Evolutionary conservation across 257 asterid genomes (phyloP), one percentile per base, ranked within the genome.

Genomic region (Leonotis leonurus): DNA sequence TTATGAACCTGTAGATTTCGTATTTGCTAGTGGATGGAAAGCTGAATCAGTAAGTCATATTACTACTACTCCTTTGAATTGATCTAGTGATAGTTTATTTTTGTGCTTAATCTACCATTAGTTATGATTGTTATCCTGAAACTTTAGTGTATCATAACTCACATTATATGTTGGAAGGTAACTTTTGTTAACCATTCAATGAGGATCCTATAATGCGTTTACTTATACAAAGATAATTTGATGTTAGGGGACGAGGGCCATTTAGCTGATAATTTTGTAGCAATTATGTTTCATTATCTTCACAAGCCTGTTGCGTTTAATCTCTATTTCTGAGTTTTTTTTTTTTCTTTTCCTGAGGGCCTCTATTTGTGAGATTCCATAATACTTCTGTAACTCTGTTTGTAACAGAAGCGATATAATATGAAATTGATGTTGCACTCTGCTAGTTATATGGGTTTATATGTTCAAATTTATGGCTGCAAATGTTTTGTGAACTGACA

Each of bases 21-120:
- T 69, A 53, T 89, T 93, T 79, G 88, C 81, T 44, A 68, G 64
- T 24, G 88, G 91, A 18, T 93, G 99, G 99, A 76, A 77, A 75
- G 95, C 87, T 72, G 83, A 73, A 66, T 92, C 99, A 26, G 99
- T 92, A 77, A 87, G 95, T 77, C 35, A 12, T 53, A 21, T 16
- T 45, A 1, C 29, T 9, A 49, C 22, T 24, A 18, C 6, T 37
- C 25, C 27, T 26, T 65, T 43, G n/a, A 18, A 21, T 41, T 56
- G 8, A 40, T 14, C 55, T 55, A 35, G 1, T 11, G 21, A 43
- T 11, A 13, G 37, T 61, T 37, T 56, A 39, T 53, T 14, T 18
- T 16, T n/a, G 41, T 53, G 64, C 26, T 43, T 49, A 48, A 41
- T 24, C 32, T 26, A 50, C 46, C 60, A 26, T 5, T 32, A 8